Percentiles rank a stretch among this genome's conserved stretches.
Evolutionary conservation across 139 green algal species (phyloP).

Genomic region (Penium margaritaceum): DNA sequence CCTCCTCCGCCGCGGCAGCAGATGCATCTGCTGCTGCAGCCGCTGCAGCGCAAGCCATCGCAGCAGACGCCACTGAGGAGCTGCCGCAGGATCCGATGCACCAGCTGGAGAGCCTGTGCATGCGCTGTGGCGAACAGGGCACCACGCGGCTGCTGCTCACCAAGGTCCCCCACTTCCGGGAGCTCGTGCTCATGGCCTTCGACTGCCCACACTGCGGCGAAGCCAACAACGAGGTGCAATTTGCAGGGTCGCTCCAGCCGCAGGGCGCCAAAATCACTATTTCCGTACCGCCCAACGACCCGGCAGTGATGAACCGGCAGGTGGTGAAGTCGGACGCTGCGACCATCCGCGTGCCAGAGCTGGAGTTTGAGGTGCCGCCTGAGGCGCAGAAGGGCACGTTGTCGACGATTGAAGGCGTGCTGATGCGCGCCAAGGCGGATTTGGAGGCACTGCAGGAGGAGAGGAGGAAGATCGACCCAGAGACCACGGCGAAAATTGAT

Average conservation of each 20-base stretch:
- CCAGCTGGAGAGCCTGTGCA: conserved; percentile 44
- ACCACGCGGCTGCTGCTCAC: conserved; percentile 54
- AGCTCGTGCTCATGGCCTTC: conserved; percentile 56
- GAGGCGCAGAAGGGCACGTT: conserved; percentile 54
- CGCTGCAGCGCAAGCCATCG: no score
- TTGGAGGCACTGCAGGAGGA: conserved; percentile 51
- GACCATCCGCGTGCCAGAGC: conserved; percentile 53
- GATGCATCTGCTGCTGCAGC: no score
- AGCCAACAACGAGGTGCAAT: conserved; percentile 62
- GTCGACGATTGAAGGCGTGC: conserved; percentile 57
- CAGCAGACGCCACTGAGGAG: no score
- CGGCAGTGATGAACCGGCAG: conserved; percentile 49
- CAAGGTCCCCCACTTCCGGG: conserved; percentile 56
- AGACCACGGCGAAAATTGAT: conserved; percentile 49
- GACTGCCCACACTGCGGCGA: conserved; percentile 57
- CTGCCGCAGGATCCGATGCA: no score
- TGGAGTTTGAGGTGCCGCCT: conserved; percentile 65
- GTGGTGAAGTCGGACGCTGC: conserved; percentile 63
- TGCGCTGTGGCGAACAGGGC: conserved; percentile 50
- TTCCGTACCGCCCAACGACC: conserved; percentile 35
- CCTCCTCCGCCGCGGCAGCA: no score
- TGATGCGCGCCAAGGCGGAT: conserved; percentile 42
- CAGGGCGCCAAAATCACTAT: conserved; percentile 50
- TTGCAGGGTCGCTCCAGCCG: conserved; percentile 49
- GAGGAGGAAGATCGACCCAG: conserved; percentile 43